Evolutionary conservation across 345 rosid species (phyloP).

Genomic region (Pistacia vera): DNA sequence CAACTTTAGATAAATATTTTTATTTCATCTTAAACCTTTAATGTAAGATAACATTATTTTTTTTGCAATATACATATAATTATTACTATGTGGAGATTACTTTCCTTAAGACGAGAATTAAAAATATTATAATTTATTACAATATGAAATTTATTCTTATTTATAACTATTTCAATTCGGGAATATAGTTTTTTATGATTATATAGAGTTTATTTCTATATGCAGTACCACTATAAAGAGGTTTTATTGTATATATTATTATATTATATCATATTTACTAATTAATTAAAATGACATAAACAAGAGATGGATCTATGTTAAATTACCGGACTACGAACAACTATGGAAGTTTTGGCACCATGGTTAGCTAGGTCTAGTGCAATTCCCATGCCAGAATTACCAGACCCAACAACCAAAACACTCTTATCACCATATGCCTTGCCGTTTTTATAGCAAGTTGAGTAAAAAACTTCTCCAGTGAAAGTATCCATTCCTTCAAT

Average conservation of each 20-base stretch:
- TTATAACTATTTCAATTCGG: too few relatives aligned
- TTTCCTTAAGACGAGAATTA: too few relatives aligned
- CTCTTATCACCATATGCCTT: slow-evolving; percentile 36
- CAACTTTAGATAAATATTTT: too few relatives aligned
- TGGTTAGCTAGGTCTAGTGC: slow-evolving; percentile 61
- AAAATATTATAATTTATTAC: too few relatives aligned
- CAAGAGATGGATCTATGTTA: neutral
- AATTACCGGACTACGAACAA: slow-evolving; percentile 68
- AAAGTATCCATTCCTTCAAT: slow-evolving; percentile 49
- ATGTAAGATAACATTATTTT: too few relatives aligned
- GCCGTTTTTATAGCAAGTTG: slow-evolving; percentile 56
- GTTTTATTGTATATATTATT: neutral
- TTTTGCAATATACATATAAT: too few relatives aligned
- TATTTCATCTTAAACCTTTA: too few relatives aligned
- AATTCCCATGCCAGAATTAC: slow-evolving; percentile 91
- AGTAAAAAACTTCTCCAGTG: slow-evolving; percentile 52
- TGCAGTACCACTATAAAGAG: too few relatives aligned
- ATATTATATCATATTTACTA: neutral
- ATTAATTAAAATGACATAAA: neutral
- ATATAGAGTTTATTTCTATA: too few relatives aligned
- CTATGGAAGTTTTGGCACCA: slow-evolving; percentile 58
- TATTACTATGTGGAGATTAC: too few relatives aligned
- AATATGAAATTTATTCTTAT: too few relatives aligned
- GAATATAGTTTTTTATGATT: too few relatives aligned
- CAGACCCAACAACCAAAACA: slow-evolving; percentile 85